A percentile compares a stretch with the other conserved stretches of the same genome.
Conservation (phyloP, 1,284 basidiomycete species). For the Malassezia slooffiae region DNA sequence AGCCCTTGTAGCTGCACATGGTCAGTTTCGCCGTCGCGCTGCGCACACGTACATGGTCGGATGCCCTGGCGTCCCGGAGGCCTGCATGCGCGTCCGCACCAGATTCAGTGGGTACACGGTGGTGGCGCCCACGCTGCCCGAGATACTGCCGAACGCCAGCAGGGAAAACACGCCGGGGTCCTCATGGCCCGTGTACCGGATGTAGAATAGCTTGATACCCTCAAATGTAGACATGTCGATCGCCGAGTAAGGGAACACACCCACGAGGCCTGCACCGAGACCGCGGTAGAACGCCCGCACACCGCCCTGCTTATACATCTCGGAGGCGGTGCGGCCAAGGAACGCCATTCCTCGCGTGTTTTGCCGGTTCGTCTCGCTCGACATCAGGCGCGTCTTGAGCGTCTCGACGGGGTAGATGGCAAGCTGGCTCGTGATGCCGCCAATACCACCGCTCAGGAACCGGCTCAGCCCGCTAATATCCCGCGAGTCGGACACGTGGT, state of each 20-base stretch:
- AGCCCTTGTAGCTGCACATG: constrained; percentile 66
- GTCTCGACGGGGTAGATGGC: constrained; percentile 46
- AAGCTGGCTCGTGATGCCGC: constrained; percentile 89
- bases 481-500: constrained; percentile 74
- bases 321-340: constrained; percentile 50
- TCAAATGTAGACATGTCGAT: constrained; percentile 49
- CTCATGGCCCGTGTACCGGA: constrained; percentile 46
- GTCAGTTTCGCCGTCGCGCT: not conserved
- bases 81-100: constrained; percentile 85
- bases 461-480: constrained; percentile 83
- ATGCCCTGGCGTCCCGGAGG: constrained; percentile 58
- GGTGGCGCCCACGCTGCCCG: constrained; percentile 48
- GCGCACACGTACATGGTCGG: constrained; percentile 12
- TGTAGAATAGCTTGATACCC: constrained; percentile 49
- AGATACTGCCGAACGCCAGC: constrained; percentile 47
- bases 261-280: constrained; percentile 55
- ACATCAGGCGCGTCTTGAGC: constrained; percentile 55
- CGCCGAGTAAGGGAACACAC: constrained; percentile 49
- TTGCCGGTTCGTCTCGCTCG: constrained; percentile 55
- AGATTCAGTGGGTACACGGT: constrained; percentile 52
- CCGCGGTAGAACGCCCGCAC: constrained; percentile 81
- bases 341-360: constrained; percentile 54
- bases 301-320: constrained; percentile 68
- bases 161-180: constrained; percentile 48
- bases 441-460: constrained; percentile 88